Evolutionary conservation across 164 flowering plant genomes (phyloP).

Genomic region (Kalanchoe fedtschenkoi): DNA sequence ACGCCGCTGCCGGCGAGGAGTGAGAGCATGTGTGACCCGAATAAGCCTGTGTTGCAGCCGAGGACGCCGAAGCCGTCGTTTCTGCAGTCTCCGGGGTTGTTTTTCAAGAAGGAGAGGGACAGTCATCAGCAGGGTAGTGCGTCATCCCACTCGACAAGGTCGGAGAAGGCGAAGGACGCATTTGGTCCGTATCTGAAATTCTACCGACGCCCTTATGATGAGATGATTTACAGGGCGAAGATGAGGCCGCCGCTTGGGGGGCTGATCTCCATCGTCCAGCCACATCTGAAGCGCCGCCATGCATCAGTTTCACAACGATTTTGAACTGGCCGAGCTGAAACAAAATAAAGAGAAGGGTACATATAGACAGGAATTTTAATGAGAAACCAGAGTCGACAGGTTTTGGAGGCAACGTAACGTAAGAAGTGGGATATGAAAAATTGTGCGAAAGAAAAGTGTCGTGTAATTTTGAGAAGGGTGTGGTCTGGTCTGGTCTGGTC

Average conservation of each 20-base stretch:
- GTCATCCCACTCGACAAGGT: too few species aligned
- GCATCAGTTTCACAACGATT: constrained; percentile 69
- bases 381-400: constrained; percentile 49
- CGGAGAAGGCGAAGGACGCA: constrained; percentile 50
- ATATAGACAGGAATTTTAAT: constrained; percentile 10
- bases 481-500: background rate
- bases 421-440: constrained; percentile 46
- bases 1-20: constrained; percentile 56
- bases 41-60: constrained; percentile 22
- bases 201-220: constrained; percentile 85
- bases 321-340: constrained; percentile 11
- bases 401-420: too few species aligned
- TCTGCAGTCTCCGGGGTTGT: constrained; percentile 76
- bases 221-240: constrained; percentile 85
- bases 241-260: constrained; percentile 99
- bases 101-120: constrained; percentile 50
- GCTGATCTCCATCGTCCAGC: constrained; percentile 77
- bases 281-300: constrained; percentile 65
- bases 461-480: constrained; percentile 13
- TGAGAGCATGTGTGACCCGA: constrained; percentile 13
- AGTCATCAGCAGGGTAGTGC: too few species aligned
- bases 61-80: constrained; percentile 79
- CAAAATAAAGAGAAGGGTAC: constrained; percentile 7
- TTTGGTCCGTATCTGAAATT: constrained; percentile 56
- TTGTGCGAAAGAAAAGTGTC: constrained; percentile 19